phyloP scores from a whole-genome alignment of 1,284 basidiomycete species.

The Paramarasmius palmivorus region DNA sequence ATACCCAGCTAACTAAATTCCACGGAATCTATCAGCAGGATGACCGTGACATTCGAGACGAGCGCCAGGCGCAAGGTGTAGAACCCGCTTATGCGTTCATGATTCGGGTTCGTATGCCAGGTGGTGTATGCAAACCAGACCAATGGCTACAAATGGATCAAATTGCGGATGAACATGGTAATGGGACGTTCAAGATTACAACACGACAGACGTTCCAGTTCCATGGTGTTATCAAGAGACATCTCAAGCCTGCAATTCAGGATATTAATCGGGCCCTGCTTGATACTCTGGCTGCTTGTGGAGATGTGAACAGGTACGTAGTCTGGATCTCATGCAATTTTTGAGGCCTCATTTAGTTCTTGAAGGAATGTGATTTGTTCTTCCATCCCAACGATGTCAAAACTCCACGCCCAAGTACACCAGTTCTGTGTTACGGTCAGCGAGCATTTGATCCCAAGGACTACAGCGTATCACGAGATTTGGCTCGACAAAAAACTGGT shows the following conservation, averaged over 20 bases:
- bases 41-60: slow-evolving; percentile 97
- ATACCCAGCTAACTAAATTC: slow-evolving; percentile 98
- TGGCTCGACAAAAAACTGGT: slow-evolving; percentile 98
- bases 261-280: slow-evolving; percentile 91
- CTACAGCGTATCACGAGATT: slow-evolving; percentile 97
- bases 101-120: slow-evolving; percentile 97
- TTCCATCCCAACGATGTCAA: slow-evolving; percentile 86
- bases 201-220: slow-evolving; percentile 99
- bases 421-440: slow-evolving; percentile 87
- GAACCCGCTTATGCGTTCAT: slow-evolving; percentile 99
- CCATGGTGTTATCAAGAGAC: slow-evolving; percentile 97
- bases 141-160: slow-evolving; percentile 98
- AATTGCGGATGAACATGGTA: slow-evolving; percentile 95
- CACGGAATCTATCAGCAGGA: slow-evolving; percentile 98
- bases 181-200: slow-evolving; percentile 95
- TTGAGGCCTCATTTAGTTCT: neutral
- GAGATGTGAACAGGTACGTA: slow-evolving; percentile 90
- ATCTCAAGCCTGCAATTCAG: slow-evolving; percentile 96
- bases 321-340: neutral
- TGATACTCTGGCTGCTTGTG: slow-evolving; percentile 97
- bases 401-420: slow-evolving; percentile 84
- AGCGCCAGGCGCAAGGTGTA: slow-evolving; percentile 89
- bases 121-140: slow-evolving; percentile 87
- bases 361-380: slow-evolving; percentile 89
- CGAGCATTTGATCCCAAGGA: slow-evolving; percentile 87